Percentiles rank a stretch among this genome's conserved stretches.
Conservation (phyloP, 371 early-diverging fungal genomes). For the Circinella umbellata region DNA sequence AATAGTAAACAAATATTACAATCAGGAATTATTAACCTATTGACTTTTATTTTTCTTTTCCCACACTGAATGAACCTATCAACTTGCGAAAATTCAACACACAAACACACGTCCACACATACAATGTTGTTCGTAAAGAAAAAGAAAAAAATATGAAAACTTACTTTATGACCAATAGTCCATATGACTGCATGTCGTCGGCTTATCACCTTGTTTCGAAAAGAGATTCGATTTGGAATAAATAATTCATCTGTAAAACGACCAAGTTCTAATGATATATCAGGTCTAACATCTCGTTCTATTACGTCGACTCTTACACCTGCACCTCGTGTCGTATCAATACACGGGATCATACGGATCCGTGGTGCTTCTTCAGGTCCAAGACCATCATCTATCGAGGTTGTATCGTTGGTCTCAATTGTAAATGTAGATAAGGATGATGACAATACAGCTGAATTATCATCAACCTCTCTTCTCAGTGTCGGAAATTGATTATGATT, state of each 20-base stretch:
- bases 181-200: conserved; percentile 28
- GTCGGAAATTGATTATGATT: conserved; percentile 4
- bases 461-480: not conserved
- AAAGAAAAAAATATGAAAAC: not conserved
- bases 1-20: no score
- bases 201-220: conserved; percentile 29
- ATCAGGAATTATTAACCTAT: no score
- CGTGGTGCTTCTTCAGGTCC: conserved; percentile 40
- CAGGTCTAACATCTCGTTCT: conserved; percentile 70
- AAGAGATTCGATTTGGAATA: conserved; percentile 62
- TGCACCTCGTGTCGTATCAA: conserved; percentile 57
- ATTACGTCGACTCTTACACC: conserved; percentile 73
- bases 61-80: no score
- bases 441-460: not conserved
- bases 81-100: no score
- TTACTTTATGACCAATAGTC: conserved; percentile 12
- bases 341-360: conserved; percentile 71
- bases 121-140: no score
- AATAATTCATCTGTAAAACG: conserved; percentile 72
- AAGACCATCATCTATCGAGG: not conserved
- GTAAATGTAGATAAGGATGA: conserved; percentile 10
- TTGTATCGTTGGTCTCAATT: not conserved
- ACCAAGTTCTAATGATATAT: conserved; percentile 68
- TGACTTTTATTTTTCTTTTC: not conserved
- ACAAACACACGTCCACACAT: no score